A percentile compares a stretch with the other conserved stretches of the same genome.
Evolutionary conservation across 441 rosid species (phyloP).

Genomic region (Geranium incanum): DNA sequence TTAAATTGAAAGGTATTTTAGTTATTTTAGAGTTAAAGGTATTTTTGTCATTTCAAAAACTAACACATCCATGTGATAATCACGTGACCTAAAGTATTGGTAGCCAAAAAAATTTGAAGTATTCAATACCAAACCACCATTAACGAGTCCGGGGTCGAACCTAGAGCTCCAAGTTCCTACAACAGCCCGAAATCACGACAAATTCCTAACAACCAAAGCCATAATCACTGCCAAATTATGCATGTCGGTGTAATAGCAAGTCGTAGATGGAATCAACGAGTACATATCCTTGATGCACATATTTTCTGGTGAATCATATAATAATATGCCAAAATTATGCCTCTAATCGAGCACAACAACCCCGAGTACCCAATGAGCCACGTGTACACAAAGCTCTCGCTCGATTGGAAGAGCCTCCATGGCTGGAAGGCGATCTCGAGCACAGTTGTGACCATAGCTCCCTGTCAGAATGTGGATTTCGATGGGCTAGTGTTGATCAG

Average conservation of each 20-base stretch:
- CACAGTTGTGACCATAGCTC: slow-evolving; percentile 65
- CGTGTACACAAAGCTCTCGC: slow-evolving; percentile 89
- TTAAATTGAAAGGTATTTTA: no score
- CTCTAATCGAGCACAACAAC: slow-evolving; percentile 73
- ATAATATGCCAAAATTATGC: slow-evolving; percentile 64
- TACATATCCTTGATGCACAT: slow-evolving; percentile 52
- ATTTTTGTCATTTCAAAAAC: no score
- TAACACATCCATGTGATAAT: no score
- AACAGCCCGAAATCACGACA: slow-evolving; percentile 79
- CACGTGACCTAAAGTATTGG: no score
- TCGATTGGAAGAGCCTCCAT: slow-evolving; percentile 69
- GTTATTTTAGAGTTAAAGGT: no score
- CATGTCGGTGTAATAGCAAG: slow-evolving; percentile 56
- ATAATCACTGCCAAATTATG: slow-evolving; percentile 51
- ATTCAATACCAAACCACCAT: slow-evolving; percentile 29
- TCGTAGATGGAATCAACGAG: slow-evolving; percentile 47
- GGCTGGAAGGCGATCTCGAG: slow-evolving; percentile 80
- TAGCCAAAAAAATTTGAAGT: no score
- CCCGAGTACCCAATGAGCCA: slow-evolving; percentile 96
- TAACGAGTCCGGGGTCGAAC: slow-evolving; percentile 31
- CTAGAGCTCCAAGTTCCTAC: slow-evolving; percentile 50
- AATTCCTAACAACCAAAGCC: slow-evolving; percentile 54
- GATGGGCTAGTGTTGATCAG: slow-evolving; percentile 76
- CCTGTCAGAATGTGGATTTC: slow-evolving; percentile 60
- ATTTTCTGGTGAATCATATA: slow-evolving; percentile 42